These are phyloP conservation scores for Daldinia sp. DNA, from an alignment of 2,329 filamentous ascomycete genomes.

Conservation along the genomic window DNA sequence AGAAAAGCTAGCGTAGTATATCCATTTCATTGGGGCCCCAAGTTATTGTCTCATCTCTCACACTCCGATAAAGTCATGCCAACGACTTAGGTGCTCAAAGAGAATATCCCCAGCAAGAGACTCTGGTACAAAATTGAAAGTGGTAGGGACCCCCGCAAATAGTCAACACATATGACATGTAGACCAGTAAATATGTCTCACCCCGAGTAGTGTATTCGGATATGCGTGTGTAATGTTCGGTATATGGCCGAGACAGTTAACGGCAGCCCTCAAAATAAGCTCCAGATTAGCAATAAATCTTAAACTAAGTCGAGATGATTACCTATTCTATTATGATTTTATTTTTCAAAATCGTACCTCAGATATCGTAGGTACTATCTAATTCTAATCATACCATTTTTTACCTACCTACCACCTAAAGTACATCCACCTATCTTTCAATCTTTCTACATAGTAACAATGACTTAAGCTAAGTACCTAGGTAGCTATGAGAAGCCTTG, in stretches of 20 bases:
- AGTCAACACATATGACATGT: slow-evolving; percentile 15
- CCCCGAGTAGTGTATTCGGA: slow-evolving; percentile 8
- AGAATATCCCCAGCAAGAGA: neutral
- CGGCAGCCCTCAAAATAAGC: slow-evolving; percentile 10
- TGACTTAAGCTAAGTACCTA: too few relatives aligned
- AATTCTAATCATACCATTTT: neutral
- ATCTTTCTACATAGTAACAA: too few relatives aligned
- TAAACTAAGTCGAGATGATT: neutral
- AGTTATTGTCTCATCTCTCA: neutral
- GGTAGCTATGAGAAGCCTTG: too few relatives aligned
- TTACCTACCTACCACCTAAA: neutral
- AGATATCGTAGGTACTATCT: neutral
- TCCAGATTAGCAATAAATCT: slow-evolving; percentile 1
- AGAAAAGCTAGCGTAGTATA: slow-evolving; percentile 18
- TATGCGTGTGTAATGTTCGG: slow-evolving; percentile 13
- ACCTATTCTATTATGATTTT: neutral
- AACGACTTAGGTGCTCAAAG: neutral
- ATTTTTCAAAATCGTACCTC: neutral
- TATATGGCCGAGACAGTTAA: slow-evolving; percentile 41
- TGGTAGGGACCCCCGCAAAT: slow-evolving; percentile 30
- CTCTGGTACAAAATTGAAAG: neutral
- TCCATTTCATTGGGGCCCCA: neutral
- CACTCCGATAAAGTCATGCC: neutral
- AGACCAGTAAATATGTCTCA: slow-evolving; percentile 32
- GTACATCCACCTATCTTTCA: too few relatives aligned